A percentile compares a stretch with the other conserved stretches of the same genome.
Evolutionary conservation across 495 filamentous ascomycete species (phyloP).

Genomic region (Aspergillus campestris): DNA sequence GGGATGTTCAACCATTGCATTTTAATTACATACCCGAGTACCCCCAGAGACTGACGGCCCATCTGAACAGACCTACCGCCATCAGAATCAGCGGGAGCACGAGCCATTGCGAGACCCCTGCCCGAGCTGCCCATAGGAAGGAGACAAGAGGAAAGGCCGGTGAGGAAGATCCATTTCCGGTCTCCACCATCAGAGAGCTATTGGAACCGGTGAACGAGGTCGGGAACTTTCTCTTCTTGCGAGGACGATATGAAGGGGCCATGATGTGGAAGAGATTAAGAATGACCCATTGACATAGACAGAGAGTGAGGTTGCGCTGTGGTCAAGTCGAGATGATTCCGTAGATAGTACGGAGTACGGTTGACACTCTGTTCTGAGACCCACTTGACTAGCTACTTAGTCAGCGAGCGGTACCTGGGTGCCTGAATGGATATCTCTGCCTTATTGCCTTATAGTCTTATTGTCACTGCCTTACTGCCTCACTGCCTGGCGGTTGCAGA

Average conservation of each 20-base stretch:
- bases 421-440: no score
- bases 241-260: constrained; percentile 46
- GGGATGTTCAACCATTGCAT: background rate
- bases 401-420: no score
- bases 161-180: constrained; percentile 28
- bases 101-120: constrained; percentile 85
- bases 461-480: background rate
- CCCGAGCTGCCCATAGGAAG: constrained; percentile 84
- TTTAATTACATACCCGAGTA: constrained; percentile 65
- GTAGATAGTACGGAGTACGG: no score
- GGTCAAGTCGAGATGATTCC: background rate
- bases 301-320: no score
- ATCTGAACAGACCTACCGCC: constrained; percentile 83
- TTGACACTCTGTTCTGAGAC: no score
- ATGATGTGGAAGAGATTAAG: constrained; percentile 17
- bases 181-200: constrained; percentile 41
- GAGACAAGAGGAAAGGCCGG: constrained; percentile 79
- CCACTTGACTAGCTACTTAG: no score
- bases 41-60: constrained; percentile 85
- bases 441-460: no score
- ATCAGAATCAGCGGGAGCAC: constrained; percentile 80
- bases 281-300: constrained; percentile 27
- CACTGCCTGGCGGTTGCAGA: constrained; percentile 5
- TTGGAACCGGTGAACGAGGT: constrained; percentile 39
- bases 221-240: constrained; percentile 49